Conservation (phyloP, 75 land plant species). For the Pinus taeda region DNA sequence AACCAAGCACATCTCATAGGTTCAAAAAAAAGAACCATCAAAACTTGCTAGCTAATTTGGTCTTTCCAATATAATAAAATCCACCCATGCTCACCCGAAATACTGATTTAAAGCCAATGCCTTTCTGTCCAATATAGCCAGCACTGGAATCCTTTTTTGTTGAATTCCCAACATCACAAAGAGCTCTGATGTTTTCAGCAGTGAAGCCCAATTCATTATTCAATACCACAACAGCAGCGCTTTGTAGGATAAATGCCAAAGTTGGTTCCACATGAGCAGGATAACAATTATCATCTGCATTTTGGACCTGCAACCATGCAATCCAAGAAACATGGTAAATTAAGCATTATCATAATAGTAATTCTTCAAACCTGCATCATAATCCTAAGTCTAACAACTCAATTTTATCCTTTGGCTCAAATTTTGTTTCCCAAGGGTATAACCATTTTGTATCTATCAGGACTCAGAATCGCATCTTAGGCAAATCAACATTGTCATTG, state of each 20-base stretch:
- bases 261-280: slow-evolving; percentile 57
- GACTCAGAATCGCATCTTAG: no score
- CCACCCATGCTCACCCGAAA: slow-evolving; percentile 59
- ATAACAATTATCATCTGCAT: slow-evolving; percentile 95
- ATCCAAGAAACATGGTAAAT: slow-evolving; percentile 6
- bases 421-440: background rate
- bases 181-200: slow-evolving; percentile 81
- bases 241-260: slow-evolving; percentile 69
- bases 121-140: slow-evolving; percentile 96
- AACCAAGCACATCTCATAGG: background rate
- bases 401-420: background rate
- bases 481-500: no score
- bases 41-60: background rate
- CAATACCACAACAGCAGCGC: slow-evolving; percentile 60
- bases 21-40: background rate
- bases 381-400: background rate
- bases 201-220: slow-evolving; percentile 93
- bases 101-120: slow-evolving; percentile 98
- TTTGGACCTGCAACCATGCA: slow-evolving; percentile 68
- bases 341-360: background rate
- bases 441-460: no score
- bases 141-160: slow-evolving; percentile 78
- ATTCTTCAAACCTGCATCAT: slow-evolving; percentile 1
- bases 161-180: slow-evolving; percentile 95
- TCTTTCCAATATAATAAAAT: background rate